Evolutionary conservation across 129 eudicot genomes (phyloP).

Genomic region (Flaveria sonorensis): DNA sequence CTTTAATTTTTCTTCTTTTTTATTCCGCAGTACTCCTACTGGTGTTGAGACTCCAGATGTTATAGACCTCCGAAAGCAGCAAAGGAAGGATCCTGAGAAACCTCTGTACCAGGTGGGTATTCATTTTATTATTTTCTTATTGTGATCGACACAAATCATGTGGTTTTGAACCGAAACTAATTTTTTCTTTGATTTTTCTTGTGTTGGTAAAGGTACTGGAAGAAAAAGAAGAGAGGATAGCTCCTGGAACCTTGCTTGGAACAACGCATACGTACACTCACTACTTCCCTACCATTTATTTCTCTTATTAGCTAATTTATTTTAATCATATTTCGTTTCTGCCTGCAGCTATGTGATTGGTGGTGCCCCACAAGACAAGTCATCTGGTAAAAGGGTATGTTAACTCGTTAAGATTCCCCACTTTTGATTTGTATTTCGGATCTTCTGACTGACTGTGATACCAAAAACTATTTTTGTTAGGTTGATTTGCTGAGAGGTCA

Average conservation of each 20-base stretch:
- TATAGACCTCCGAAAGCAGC: constrained; percentile 96
- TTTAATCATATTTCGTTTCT: background rate
- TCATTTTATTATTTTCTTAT: background rate
- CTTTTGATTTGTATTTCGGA: background rate
- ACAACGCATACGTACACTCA: constrained; percentile 73
- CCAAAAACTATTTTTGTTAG: constrained; percentile 33
- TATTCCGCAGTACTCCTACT: constrained; percentile 72
- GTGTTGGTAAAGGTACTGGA: constrained; percentile 70
- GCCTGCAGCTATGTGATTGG: constrained; percentile 64
- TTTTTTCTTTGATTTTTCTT: background rate
- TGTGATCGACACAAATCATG: background rate
- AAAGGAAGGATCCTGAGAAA: constrained; percentile 96
- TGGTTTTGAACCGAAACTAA: background rate
- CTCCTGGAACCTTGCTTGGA: constrained; percentile 89
- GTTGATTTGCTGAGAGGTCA: constrained; percentile 96
- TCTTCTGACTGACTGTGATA: background rate
- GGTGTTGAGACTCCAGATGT: constrained; percentile 99
- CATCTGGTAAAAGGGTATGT: constrained; percentile 83
- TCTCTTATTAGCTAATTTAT: background rate
- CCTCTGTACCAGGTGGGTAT: constrained; percentile 78
- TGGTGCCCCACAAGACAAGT: constrained; percentile 83
- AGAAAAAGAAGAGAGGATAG: constrained; percentile 92
- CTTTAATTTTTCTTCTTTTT: background rate
- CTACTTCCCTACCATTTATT: background rate
- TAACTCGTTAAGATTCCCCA: background rate